Evolutionary conservation across 768 basidiomycete species (phyloP), one percentile per base, ranked within the genome.

Genomic region (Trametes sanguinea): DNA sequence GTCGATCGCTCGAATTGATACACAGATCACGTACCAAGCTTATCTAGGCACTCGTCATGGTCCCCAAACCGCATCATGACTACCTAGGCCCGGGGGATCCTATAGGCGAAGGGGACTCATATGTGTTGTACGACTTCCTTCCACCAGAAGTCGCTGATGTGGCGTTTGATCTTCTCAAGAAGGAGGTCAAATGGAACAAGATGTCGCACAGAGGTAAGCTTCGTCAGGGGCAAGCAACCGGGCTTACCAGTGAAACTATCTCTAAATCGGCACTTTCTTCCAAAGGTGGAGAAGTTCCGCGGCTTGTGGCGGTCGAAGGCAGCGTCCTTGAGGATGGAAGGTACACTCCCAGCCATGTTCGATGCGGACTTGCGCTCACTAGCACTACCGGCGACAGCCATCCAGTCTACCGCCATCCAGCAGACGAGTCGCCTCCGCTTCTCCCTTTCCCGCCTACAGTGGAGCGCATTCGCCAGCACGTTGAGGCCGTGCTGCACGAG

Each of bases 351-450:
- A 14, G 5, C 5, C 42, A 4, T n/a, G 42, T 16, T n/a, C 14
- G 9, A 43, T 9, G 14, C 8, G 5, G 5, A 43, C 14, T 14
- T 14, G 8, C 7, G 14, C 42, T 43, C 13, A 60, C 22, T 51
- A 50, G 35, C 65, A 57, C 57, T 30, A 9, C 9, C 51, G 43
- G 29, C 22, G 29, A 6, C 61, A 90, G 88, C 67, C 86, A 84
- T 69, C 91, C 92, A 4, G 79, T 93, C 54, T 94, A 93, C 72
- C 85, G 92, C 37, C 90, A 92, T 71, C 92, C 92, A 13, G 84
- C 90, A 2, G 91, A 94, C 70, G 83, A 87, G 66, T 89, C 89
- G 0, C 91, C 91, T 30, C 81, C 83, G 2, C 78, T 92, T 32
- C 73, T 75, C 11, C 81, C 83, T 1, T 92, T 91, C 76, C 85